These are phyloP conservation scores for Solanum chmielewskii DNA, from an alignment of 257 asterid genomes.

Conservation along the genomic window DNA sequence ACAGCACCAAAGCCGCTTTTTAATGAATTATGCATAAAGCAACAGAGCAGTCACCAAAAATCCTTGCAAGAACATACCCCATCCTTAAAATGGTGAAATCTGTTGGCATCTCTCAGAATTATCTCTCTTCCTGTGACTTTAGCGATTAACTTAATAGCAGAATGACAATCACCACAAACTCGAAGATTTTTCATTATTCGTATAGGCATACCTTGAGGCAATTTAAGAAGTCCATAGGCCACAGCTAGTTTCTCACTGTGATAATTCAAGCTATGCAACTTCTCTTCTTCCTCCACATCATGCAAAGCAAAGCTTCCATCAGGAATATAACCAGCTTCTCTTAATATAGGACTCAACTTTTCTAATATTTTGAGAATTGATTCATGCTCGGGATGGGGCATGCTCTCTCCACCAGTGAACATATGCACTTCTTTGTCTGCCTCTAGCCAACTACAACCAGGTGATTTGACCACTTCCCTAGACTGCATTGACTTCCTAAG, in stretches of 20 bases:
- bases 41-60: constrained; percentile 34
- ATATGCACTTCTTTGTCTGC: constrained; percentile 55
- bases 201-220: constrained; percentile 47
- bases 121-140: constrained; percentile 40
- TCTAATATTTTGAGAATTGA: constrained; percentile 39
- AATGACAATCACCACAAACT: constrained; percentile 65
- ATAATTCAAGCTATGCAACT: constrained; percentile 32
- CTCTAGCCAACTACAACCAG: constrained; percentile 89
- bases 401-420: constrained; percentile 49
- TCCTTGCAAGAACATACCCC: constrained; percentile 60
- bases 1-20: background rate
- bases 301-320: constrained; percentile 42
- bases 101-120: constrained; percentile 52
- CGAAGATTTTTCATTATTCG: constrained; percentile 62
- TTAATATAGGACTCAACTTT: constrained; percentile 31
- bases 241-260: constrained; percentile 75
- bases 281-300: constrained; percentile 65
- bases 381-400: constrained; percentile 34
- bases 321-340: constrained; percentile 56
- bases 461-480: constrained; percentile 43
- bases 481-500: constrained; percentile 45
- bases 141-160: constrained; percentile 44
- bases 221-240: constrained; percentile 51
- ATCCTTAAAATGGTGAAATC: constrained; percentile 60
- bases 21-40: background rate